A percentile compares a stretch with the other conserved stretches of the same genome.
phyloP scores from a whole-genome alignment of 2,329 filamentous ascomycete genomes.

The Cladosporium oxysporum region DNA sequence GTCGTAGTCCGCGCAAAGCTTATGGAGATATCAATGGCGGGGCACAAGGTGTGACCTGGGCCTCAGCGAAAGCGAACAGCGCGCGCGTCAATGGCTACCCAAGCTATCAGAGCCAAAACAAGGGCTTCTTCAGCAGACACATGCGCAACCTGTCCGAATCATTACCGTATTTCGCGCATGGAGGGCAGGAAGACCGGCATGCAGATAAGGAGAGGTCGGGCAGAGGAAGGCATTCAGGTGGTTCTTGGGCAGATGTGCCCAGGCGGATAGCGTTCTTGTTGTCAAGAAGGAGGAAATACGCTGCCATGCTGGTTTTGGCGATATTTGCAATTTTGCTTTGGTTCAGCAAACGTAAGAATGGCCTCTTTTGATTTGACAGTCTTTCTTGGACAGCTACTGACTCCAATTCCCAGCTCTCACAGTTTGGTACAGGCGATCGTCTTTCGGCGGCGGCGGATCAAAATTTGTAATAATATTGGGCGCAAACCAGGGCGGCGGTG shows the following conservation, averaged over 20 bases:
- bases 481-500: conserved; percentile 91
- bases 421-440: conserved; percentile 67
- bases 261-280: conserved; percentile 32
- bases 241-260: conserved; percentile 27
- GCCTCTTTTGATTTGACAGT: neutral
- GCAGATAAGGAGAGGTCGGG: conserved; percentile 77
- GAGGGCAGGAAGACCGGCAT: conserved; percentile 51
- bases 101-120: conserved; percentile 73
- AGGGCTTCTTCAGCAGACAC: conserved; percentile 84
- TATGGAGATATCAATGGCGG: conserved; percentile 49
- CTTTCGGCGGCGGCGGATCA: conserved; percentile 76
- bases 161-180: conserved; percentile 69
- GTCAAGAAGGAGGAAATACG: conserved; percentile 33
- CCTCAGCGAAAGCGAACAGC: conserved; percentile 76
- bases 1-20: conserved; percentile 49
- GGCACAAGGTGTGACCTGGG: conserved; percentile 65
- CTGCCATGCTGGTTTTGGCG: conserved; percentile 30
- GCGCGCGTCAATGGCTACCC: conserved; percentile 73
- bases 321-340: conserved; percentile 29
- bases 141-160: conserved; percentile 78
- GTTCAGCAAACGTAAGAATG: conserved; percentile 31
- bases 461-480: conserved; percentile 93
- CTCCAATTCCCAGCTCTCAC: conserved; percentile 51
- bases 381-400: conserved; percentile 1
- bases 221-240: conserved; percentile 46